phyloP scores from a whole-genome alignment of 129 eudicot genomes.

The Apium graveolens region DNA sequence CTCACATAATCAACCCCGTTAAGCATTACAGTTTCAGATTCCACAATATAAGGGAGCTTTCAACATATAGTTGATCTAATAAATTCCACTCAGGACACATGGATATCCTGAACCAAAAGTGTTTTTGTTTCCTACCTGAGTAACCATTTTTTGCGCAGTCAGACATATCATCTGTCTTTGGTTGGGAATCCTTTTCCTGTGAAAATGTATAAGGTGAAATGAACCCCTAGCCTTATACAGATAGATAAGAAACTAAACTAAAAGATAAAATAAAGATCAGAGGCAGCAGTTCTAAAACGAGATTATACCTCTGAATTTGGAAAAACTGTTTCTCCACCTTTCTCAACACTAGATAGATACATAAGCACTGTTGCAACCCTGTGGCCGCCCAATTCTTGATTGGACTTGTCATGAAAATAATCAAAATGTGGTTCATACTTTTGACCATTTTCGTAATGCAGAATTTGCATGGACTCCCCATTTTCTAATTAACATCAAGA shows the following conservation, averaged over 20 bases:
- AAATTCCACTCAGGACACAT: neutral
- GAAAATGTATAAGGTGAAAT: neutral
- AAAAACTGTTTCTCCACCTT: conserved; percentile 86
- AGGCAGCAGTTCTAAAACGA: neutral
- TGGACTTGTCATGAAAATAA: conserved; percentile 57
- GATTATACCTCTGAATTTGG: conserved; percentile 56
- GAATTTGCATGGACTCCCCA: conserved; percentile 69
- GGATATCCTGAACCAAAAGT: neutral
- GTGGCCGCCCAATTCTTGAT: conserved; percentile 71
- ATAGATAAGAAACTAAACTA: neutral
- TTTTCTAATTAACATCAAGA: conserved; percentile 39
- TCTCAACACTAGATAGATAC: conserved; percentile 68
- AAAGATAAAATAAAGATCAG: neutral
- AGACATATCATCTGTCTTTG: conserved; percentile 69
- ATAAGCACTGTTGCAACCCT: conserved; percentile 78
- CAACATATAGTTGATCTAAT: neutral
- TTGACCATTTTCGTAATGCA: conserved; percentile 80
- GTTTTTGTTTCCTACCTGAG: conserved; percentile 35
- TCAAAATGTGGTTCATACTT: conserved; percentile 87
- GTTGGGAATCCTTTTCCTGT: conserved; percentile 50
- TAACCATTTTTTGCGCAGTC: conserved; percentile 87
- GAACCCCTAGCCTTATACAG: neutral
- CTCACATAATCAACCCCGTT: neutral
- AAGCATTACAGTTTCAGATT: neutral
- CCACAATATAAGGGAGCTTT: neutral